Conservation (phyloP, 164 flowering plant species). For the Akebia trifoliata region DNA sequence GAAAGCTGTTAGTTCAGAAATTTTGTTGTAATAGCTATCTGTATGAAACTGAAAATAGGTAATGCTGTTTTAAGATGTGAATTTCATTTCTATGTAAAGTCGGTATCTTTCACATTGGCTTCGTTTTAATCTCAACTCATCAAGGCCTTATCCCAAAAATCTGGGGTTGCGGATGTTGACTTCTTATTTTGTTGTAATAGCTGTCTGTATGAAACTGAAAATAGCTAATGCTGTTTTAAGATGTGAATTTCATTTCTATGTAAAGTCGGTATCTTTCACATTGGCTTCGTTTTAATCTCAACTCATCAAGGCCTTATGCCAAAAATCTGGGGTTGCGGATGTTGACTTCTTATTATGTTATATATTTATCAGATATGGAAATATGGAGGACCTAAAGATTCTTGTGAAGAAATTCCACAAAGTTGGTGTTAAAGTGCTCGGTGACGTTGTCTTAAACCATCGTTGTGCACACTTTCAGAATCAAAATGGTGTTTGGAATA, state of each 20-base stretch:
- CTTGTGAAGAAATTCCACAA: slow-evolving; percentile 68
- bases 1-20: too few species aligned
- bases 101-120: neutral
- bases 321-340: too few species aligned
- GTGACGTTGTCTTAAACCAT: slow-evolving; percentile 91
- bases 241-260: too few species aligned
- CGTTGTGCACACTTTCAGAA: slow-evolving; percentile 86
- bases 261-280: neutral
- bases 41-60: neutral
- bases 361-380: slow-evolving; percentile 66
- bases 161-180: too few species aligned
- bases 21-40: too few species aligned
- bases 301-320: neutral
- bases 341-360: too few species aligned
- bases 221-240: too few species aligned
- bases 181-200: too few species aligned
- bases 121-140: too few species aligned
- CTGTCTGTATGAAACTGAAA: neutral
- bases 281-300: too few species aligned
- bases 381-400: slow-evolving; percentile 63
- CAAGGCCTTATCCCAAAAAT: neutral
- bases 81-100: too few species aligned
- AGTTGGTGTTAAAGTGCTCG: slow-evolving; percentile 74
- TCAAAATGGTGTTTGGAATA: slow-evolving; percentile 92
- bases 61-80: too few species aligned